Base-by-base conservation (phyloP, 768 basidiomycete species). In the Xerocomellus intermedius region DNA sequence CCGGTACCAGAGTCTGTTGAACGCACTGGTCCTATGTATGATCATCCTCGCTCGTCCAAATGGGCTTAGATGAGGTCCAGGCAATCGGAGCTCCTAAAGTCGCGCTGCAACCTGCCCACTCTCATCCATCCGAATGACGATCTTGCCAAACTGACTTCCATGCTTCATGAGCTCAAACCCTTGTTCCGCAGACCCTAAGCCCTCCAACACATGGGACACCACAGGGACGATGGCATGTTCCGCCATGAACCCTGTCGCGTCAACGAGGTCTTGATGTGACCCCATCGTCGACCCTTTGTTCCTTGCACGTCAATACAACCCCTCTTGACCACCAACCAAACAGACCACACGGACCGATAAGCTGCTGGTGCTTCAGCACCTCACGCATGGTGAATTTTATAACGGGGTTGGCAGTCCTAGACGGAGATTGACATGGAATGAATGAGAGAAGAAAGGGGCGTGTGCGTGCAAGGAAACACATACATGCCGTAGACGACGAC, bases 201-300 rank as follows among this genome's bases (percentile, higher is more conserved):
- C 88, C 41, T 83, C 75, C n/a, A 91, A 65, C 26, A 91, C 79
- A 57, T 83, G 78, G 8, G 87, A 86, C 1, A 93, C 81, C 46
- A 87, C 74, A 3, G 91, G 91, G 2, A 82, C 74, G 54, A 94
- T 85, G 43, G 74, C 76, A 58, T 91, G 84, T 63, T 84, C 69
- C 4, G 75, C 71, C 22, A 93, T 69, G 71, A 94, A 93, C 14
- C 73, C 68, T 1, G 89, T 90, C 21, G 89, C 90, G 32, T 84
- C 82, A 49, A 78, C 68, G 54, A 94, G 77, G 71, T 94, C 91
- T 51, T 82, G 77, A 60, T 78, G 82, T 8, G 90, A 91, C 17
- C 90, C 91, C 90, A 94, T 91, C 26, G 86, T 91, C 2, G 89
- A 89, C 35, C 90, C 91, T 91, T 54, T 48, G 39, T 56, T 56